These are phyloP conservation scores for Endoconidiophora laricicola DNA, from an alignment of 2,329 filamentous ascomycete species.

Conservation along the genomic window DNA sequence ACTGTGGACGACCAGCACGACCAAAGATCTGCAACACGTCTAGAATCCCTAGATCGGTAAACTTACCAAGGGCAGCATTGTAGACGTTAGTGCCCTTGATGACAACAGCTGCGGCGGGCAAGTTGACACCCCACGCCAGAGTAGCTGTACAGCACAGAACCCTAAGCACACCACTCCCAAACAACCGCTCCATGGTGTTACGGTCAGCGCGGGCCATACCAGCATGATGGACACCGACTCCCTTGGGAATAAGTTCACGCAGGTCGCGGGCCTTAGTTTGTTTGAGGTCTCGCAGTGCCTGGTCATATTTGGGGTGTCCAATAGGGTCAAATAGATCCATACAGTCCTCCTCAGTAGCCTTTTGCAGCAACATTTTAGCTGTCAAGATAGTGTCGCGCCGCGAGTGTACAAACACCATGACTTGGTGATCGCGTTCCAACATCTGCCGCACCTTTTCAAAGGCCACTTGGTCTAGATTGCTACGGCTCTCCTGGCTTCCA, in stretches of 20 bases:
- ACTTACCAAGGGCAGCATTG: conserved; percentile 90
- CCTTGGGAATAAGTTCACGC: conserved; percentile 75
- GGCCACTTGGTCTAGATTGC: conserved; percentile 72
- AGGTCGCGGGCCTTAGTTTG: conserved; percentile 73
- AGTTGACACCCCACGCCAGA: conserved; percentile 94
- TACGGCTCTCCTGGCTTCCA: conserved; percentile 61
- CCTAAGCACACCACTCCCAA: conserved; percentile 81
- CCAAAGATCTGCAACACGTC: conserved; percentile 97
- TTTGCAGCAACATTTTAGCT: conserved; percentile 69
- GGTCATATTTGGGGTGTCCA: conserved; percentile 61
- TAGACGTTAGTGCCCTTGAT: conserved; percentile 98
- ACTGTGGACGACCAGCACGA: conserved; percentile 92
- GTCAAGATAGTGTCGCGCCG: conserved; percentile 85
- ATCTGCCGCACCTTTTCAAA: conserved; percentile 94
- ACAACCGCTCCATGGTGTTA: conserved; percentile 89
- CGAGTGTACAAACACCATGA: conserved; percentile 99
- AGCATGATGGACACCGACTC: conserved; percentile 88
- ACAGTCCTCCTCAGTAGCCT: conserved; percentile 66
- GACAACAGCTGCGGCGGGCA: conserved; percentile 87
- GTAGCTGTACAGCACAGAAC: conserved; percentile 97
- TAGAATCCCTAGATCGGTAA: conserved; percentile 86
- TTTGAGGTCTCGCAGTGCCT: conserved; percentile 70
- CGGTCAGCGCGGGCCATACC: conserved; percentile 90
- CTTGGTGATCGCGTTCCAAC: conserved; percentile 79
- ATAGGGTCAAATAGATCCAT: conserved; percentile 70